Base-by-base conservation (phyloP, 345 rosid genomes). In the Erucastrum elatum region DNA sequence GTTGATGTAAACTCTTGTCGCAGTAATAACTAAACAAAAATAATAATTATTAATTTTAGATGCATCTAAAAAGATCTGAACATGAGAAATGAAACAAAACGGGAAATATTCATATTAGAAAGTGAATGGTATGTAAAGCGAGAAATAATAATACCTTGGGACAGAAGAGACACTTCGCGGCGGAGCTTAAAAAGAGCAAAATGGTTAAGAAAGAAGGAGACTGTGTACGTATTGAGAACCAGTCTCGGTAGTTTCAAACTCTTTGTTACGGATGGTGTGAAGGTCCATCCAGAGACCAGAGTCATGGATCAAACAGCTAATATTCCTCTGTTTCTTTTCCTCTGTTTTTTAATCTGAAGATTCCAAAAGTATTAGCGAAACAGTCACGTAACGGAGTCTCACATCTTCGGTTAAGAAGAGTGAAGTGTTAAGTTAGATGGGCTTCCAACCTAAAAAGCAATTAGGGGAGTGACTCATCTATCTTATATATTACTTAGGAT, bases 221-320 rank as follows among this genome's bases (percentile, higher is more conserved):
- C 62, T 2, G 64, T 74, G 25, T 74, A 74, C 0, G 31, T 41
- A 15, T 0, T 63, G n/a, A 80, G 78, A 1, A 31, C 75, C 4
- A 80, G 27, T 63, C 75, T 80, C 17, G 71, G 71, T 13, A 70
- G 83, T 21, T 55, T 69, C 25, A 80, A 69, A 69, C 79, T 68
- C 63, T 55, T 0, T 0, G 78, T 71, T 3, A 80, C 0, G 0
- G 62, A 6, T 17, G 21, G 72, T 29, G 83, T 80, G 51, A 80
- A 75, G 41, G 56, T 10, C 79, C 82, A 80, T 53, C 66, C 75
- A 39, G 71, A 29, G 17, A n/a, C n/a, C n/a, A n/a, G n/a, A n/a
- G n/a, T 80, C 82, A 16, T 74, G 55, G 11, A 75, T 80, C 71
- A 80, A 64, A 75, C 82, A 80, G 31, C 62, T 3, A 64, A 74